Percentiles rank a stretch among this genome's conserved stretches.
Evolutionary conservation across 2,329 filamentous ascomycete genomes (phyloP).

Genomic region (Celoporthe dispersa): DNA sequence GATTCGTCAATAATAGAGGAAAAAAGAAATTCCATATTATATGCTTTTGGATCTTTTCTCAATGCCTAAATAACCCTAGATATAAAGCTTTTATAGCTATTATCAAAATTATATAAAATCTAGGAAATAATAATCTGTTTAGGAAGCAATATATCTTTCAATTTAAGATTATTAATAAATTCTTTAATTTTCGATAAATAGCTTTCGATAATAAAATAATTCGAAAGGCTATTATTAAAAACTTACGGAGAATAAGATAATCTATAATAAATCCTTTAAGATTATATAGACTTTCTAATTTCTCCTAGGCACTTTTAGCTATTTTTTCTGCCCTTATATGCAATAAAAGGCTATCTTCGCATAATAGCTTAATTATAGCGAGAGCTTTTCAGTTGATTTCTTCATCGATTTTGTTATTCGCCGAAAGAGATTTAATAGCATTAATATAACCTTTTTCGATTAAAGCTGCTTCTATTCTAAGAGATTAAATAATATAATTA

Average conservation of each 20-base stretch:
- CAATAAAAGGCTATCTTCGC: slow-evolving; percentile 4
- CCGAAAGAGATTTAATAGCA: not conserved
- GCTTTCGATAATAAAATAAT: not conserved
- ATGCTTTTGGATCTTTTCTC: slow-evolving; percentile 1
- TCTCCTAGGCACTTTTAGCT: not conserved
- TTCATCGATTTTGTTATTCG: not conserved
- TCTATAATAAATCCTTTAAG: slow-evolving; percentile 11
- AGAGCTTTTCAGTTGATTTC: not conserved
- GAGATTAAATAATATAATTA: slow-evolving; percentile 7
- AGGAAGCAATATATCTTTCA: not conserved
- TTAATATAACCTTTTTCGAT: slow-evolving; percentile 4
- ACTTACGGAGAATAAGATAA: slow-evolving; percentile 3
- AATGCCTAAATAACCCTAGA: slow-evolving; percentile 1
- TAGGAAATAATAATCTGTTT: slow-evolving; percentile 2
- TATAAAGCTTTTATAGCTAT: slow-evolving; percentile 8
- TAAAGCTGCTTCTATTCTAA: not conserved
- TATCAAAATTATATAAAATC: slow-evolving; percentile 2
- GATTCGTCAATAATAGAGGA: slow-evolving; percentile 3
- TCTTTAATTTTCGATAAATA: slow-evolving; percentile 16
- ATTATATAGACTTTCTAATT: slow-evolving; percentile 13
- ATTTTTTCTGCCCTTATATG: slow-evolving; percentile 1
- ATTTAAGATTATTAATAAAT: not conserved
- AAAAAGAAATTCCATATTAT: slow-evolving; percentile 4
- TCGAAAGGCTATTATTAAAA: not conserved
- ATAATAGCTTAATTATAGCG: not conserved